These are phyloP conservation scores for Botryotinia narcissicola DNA, from an alignment of 2,329 filamentous ascomycete genomes.

Conservation along the genomic window DNA sequence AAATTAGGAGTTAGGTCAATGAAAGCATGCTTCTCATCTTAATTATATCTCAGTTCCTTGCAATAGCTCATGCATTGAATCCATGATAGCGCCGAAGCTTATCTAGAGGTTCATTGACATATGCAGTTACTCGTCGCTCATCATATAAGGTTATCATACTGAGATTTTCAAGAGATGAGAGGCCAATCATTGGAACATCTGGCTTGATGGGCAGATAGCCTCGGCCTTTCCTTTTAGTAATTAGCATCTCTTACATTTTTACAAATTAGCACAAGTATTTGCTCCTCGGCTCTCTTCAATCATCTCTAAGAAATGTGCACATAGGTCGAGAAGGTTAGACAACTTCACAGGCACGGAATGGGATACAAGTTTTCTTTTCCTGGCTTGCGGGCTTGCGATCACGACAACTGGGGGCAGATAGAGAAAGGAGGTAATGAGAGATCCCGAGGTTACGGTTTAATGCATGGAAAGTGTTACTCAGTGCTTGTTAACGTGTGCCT, in stretches of 20 bases:
- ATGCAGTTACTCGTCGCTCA: background rate
- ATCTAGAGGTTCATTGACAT: background rate
- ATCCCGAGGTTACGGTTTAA: background rate
- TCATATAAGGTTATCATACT: background rate
- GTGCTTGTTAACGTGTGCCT: background rate
- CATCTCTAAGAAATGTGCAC: background rate
- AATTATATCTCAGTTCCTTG: background rate
- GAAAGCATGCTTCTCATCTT: conserved; percentile 5
- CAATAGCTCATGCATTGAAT: background rate
- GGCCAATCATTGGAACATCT: background rate
- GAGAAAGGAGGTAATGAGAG: background rate
- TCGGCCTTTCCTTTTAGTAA: too few relatives aligned
- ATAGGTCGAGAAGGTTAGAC: background rate
- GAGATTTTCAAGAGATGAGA: background rate
- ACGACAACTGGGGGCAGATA: background rate
- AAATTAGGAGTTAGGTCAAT: conserved; percentile 13
- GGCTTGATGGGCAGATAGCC: background rate
- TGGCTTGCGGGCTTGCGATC: background rate
- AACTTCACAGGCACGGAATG: background rate
- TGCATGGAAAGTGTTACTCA: background rate
- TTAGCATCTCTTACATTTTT: background rate
- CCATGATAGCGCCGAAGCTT: background rate
- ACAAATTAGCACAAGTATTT: background rate
- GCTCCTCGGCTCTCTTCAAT: background rate
- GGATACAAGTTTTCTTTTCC: background rate